phyloP scores from a whole-genome alignment of 129 eudicot genomes.

The Pseudognaphalium luteoalbum region DNA sequence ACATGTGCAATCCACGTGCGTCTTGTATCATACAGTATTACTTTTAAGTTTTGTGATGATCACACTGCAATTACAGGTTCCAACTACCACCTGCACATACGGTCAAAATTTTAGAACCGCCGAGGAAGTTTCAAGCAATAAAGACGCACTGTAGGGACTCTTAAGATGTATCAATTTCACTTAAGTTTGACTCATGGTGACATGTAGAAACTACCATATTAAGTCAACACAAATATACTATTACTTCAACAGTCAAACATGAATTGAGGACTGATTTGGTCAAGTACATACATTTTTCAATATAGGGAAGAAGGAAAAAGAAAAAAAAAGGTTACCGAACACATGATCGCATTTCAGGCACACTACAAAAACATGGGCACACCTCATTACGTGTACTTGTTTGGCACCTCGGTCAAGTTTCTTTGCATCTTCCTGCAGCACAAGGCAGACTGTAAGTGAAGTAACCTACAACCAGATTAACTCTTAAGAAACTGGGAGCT shows the following conservation, averaged over 20 bases:
- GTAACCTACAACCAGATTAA: neutral
- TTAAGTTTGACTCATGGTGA: too few relatives aligned
- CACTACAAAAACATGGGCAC: constrained; percentile 21
- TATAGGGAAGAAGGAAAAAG: neutral
- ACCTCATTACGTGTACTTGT: constrained; percentile 54
- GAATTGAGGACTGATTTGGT: neutral
- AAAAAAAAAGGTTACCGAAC: neutral
- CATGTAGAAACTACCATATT: too few relatives aligned
- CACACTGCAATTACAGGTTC: too few relatives aligned
- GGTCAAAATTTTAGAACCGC: too few relatives aligned
- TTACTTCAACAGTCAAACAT: neutral
- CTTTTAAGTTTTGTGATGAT: too few relatives aligned
- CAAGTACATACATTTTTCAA: constrained; percentile 30
- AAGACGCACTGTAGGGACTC: too few relatives aligned
- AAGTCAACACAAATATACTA: too few relatives aligned
- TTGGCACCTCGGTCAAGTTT: constrained; percentile 52
- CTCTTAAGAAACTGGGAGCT: neutral
- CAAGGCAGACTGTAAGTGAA: constrained; percentile 1
- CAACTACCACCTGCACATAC: too few relatives aligned
- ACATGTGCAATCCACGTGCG: too few relatives aligned
- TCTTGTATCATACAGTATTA: too few relatives aligned
- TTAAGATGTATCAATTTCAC: too few relatives aligned
- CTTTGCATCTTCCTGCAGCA: constrained; percentile 68
- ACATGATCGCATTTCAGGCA: constrained; percentile 11
- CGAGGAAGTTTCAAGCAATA: too few relatives aligned